Conservation (phyloP, 2,329 filamentous ascomycete species). For the Xylariomycetidae sp. region DNA sequence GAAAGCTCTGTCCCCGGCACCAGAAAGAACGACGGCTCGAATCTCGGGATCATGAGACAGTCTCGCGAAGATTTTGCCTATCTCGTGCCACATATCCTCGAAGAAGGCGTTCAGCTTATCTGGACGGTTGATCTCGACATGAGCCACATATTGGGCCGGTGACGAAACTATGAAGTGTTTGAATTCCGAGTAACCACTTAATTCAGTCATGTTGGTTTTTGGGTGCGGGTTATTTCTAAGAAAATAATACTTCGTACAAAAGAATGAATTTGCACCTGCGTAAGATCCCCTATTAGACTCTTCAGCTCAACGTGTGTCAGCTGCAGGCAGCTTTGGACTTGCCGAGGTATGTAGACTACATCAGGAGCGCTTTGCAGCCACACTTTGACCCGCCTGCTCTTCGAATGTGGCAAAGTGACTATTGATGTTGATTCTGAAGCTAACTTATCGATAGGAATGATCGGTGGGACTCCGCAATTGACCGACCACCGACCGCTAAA, state of each 20-base stretch:
- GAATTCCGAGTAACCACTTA: conserved; percentile 41
- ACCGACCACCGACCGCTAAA: conserved; percentile 11
- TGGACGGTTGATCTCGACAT: conserved; percentile 87
- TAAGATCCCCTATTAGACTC: too few relatives aligned
- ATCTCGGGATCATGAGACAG: conserved; percentile 70
- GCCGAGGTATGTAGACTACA: too few relatives aligned
- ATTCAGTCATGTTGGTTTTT: conserved; percentile 13
- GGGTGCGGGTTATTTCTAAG: too few relatives aligned
- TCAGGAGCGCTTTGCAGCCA: too few relatives aligned
- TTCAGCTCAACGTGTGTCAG: too few relatives aligned
- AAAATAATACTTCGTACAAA: too few relatives aligned
- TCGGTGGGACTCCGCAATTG: conserved; percentile 11
- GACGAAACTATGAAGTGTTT: conserved; percentile 71
- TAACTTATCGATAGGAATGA: conserved; percentile 3
- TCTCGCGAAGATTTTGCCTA: conserved; percentile 65
- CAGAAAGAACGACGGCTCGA: conserved; percentile 74
- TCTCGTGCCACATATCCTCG: conserved; percentile 80
- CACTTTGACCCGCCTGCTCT: too few relatives aligned
- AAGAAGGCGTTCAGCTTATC: conserved; percentile 85
- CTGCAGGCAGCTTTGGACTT: too few relatives aligned
- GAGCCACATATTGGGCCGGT: conserved; percentile 70
- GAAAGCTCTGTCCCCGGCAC: conserved; percentile 78
- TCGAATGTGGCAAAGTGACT: too few relatives aligned
- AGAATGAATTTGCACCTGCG: too few relatives aligned
- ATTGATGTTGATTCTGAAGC: too few relatives aligned